Percentiles rank a stretch among this genome's conserved stretches.
Evolutionary conservation across 345 rosid species (phyloP).

Genomic region (Conringia planisiliqua): DNA sequence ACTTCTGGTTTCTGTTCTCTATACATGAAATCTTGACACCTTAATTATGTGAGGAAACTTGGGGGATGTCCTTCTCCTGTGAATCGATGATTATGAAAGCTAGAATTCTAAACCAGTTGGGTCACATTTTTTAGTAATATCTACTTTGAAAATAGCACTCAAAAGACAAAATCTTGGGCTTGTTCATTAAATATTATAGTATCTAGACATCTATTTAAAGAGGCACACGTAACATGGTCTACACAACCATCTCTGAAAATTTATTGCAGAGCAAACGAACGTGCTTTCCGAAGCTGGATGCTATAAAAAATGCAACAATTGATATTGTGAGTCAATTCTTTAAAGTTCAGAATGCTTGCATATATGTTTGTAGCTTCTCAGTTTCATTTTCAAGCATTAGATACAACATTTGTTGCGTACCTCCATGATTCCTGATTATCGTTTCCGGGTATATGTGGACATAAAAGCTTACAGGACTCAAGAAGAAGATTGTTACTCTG

Average conservation of each 20-base stretch:
- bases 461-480: constrained; percentile 75
- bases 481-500: constrained; percentile 60
- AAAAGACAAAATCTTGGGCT: background rate
- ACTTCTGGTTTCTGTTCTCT: constrained; percentile 4
- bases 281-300: constrained; percentile 84
- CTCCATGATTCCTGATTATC: constrained; percentile 9
- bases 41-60: background rate
- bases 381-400: background rate
- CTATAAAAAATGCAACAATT: constrained; percentile 85
- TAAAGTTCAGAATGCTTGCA: background rate
- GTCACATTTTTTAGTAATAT: background rate
- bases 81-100: background rate
- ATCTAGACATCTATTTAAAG: background rate
- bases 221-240: background rate
- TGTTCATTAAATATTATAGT: background rate
- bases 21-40: background rate
- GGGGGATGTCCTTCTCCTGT: background rate
- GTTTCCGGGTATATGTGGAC: constrained; percentile 24
- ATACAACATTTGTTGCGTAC: background rate
- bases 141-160: background rate
- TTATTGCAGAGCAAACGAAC: constrained; percentile 67
- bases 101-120: background rate
- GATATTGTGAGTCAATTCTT: constrained; percentile 65
- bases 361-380: constrained; percentile 2
- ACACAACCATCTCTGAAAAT: constrained; percentile 14